Evolutionary conservation across 129 eudicot genomes (phyloP).

Genomic region (Smallanthus sonchifolius): DNA sequence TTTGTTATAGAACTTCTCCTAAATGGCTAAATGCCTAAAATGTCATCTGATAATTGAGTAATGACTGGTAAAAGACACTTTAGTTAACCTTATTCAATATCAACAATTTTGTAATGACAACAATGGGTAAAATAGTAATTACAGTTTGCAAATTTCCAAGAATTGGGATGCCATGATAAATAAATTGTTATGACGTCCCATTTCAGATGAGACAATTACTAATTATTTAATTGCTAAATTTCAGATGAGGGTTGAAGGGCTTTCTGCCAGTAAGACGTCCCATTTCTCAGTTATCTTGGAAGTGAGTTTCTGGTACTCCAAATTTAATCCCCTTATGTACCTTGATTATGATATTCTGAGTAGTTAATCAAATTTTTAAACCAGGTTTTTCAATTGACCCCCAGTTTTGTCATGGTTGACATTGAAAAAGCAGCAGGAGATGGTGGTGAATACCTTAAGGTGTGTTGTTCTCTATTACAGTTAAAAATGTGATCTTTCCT

Average conservation of each 20-base stretch:
- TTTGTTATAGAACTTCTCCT: slow-evolving; percentile 4
- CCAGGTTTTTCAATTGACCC: slow-evolving; percentile 82
- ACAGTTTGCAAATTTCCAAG: background rate
- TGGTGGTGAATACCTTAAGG: slow-evolving; percentile 75
- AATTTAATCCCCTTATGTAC: background rate
- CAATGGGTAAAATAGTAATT: slow-evolving; percentile 8
- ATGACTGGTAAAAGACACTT: background rate
- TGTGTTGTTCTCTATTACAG: slow-evolving; percentile 13
- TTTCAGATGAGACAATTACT: background rate
- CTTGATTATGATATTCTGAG: slow-evolving; percentile 2
- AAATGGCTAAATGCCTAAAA: background rate
- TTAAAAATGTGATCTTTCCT: background rate
- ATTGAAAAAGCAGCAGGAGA: slow-evolving; percentile 93
- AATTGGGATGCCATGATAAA: background rate
- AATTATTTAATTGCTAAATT: slow-evolving; percentile 9
- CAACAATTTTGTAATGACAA: background rate
- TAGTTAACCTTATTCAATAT: background rate
- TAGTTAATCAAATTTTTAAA: slow-evolving; percentile 4
- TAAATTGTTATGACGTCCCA: no score
- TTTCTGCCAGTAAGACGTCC: slow-evolving; percentile 68
- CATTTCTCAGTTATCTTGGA: slow-evolving; percentile 83
- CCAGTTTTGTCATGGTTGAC: slow-evolving; percentile 79
- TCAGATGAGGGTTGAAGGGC: slow-evolving; percentile 98
- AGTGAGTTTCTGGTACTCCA: slow-evolving; percentile 37
- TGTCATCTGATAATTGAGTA: background rate